Evolutionary conservation across 371 early-diverging fungal genomes (phyloP).

Genomic region (Mortierella sp.): DNA sequence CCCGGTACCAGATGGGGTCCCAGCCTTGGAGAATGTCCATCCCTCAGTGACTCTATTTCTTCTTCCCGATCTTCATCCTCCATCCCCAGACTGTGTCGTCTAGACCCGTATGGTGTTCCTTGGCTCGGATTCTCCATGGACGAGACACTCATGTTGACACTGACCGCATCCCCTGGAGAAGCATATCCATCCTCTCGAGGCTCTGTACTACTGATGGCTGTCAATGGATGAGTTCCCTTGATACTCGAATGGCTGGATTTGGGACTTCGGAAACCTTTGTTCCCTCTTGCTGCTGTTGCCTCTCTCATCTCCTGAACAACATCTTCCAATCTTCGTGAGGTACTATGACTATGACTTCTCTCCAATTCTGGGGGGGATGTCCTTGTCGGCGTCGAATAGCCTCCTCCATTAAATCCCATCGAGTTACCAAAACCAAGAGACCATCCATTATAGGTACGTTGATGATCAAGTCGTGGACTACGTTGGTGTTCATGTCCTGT

Average conservation of each 20-base stretch:
- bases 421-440: too few species aligned
- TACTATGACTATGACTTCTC: neutral
- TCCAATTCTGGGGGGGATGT: too few species aligned
- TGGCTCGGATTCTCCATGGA: too few species aligned
- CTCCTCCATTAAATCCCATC: neutral
- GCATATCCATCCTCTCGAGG: neutral
- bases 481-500: conserved; percentile 24
- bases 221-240: conserved; percentile 8
- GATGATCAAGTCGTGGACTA: neutral
- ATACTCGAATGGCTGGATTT: neutral
- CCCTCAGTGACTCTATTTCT: conserved; percentile 6
- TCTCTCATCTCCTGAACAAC: conserved; percentile 51
- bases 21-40: conserved; percentile 20
- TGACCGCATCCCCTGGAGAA: too few species aligned
- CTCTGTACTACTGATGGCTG: conserved; percentile 4
- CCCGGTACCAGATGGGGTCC: conserved; percentile 5
- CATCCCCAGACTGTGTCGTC: neutral
- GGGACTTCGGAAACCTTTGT: conserved; percentile 7
- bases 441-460: neutral
- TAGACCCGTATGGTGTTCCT: neutral
- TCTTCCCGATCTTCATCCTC: conserved; percentile 1
- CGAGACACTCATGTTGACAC: too few species aligned
- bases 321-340: conserved; percentile 33
- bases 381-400: too few species aligned
- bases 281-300: conserved; percentile 20